Conservation (phyloP, 371 early-diverging fungal genomes). For the Cladochytrium tenue region DNA sequence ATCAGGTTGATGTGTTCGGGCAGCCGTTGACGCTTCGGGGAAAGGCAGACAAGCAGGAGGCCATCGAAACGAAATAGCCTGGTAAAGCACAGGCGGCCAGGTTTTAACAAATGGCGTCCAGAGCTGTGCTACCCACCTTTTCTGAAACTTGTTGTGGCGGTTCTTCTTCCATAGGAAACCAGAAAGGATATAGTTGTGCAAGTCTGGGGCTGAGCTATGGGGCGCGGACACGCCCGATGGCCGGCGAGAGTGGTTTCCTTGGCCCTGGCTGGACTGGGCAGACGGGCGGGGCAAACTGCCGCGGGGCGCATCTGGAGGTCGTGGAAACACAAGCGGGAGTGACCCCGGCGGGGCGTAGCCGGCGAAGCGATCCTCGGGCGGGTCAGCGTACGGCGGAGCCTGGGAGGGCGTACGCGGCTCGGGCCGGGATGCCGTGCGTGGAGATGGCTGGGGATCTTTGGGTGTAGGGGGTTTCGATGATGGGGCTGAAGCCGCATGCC, state of each 20-base stretch:
- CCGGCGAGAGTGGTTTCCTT: background rate
- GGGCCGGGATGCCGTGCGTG: too few species aligned
- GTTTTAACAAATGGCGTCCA: too few species aligned
- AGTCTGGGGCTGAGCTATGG: background rate
- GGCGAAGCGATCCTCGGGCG: constrained; percentile 6
- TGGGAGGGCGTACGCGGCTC: too few species aligned
- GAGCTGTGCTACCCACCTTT: background rate
- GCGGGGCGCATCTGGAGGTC: background rate
- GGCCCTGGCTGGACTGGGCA: background rate
- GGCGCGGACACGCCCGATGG: background rate
- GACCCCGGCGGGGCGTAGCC: constrained; percentile 7
- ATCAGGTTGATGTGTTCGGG: constrained; percentile 24
- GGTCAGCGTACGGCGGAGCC: background rate
- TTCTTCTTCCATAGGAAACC: background rate
- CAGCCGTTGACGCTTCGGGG: constrained; percentile 24
- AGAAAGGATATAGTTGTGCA: background rate
- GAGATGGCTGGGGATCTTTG: too few species aligned
- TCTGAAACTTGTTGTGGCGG: background rate
- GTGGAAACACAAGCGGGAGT: background rate
- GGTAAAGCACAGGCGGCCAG: background rate
- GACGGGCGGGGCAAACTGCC: background rate
- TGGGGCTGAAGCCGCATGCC: too few species aligned
- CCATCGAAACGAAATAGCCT: constrained; percentile 39
- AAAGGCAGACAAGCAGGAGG: constrained; percentile 35
- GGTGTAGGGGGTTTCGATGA: too few species aligned